Conservation (phyloP, 371 early-diverging fungal species). For the Mucor lusitanicus region DNA sequence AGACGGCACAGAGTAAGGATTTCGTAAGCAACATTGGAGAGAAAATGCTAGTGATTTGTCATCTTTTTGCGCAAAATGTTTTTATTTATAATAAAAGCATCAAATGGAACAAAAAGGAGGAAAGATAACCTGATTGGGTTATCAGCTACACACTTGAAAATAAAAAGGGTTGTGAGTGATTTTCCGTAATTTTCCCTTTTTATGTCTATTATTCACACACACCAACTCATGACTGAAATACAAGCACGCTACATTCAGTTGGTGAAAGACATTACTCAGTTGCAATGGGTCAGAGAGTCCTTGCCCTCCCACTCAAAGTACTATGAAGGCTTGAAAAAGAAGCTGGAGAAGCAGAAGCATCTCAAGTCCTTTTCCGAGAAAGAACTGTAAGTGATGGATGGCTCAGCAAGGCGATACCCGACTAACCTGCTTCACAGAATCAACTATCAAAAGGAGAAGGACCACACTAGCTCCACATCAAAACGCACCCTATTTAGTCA, state of each 20-base stretch:
- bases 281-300: constrained; percentile 53
- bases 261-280: constrained; percentile 33
- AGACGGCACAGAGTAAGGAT: background rate
- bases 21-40: background rate
- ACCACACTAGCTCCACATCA: constrained; percentile 5
- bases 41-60: background rate
- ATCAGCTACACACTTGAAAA: background rate
- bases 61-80: background rate
- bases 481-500: constrained; percentile 5
- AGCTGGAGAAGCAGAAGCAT: constrained; percentile 31
- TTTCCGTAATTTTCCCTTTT: constrained; percentile 2
- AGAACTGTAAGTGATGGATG: constrained; percentile 27
- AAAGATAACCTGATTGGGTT: background rate
- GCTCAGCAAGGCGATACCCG: background rate
- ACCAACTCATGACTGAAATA: constrained; percentile 7
- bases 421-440: constrained; percentile 10
- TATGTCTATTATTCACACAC: constrained; percentile 2
- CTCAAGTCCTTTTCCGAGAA: constrained; percentile 33
- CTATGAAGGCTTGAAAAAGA: constrained; percentile 41
- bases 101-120: constrained; percentile 3
- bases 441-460: constrained; percentile 25
- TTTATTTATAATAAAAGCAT: background rate
- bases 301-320: constrained; percentile 44
- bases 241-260: constrained; percentile 29
- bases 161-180: background rate